Base-by-base conservation (phyloP, 306 rosid species). In the Alnus glutinosa region DNA sequence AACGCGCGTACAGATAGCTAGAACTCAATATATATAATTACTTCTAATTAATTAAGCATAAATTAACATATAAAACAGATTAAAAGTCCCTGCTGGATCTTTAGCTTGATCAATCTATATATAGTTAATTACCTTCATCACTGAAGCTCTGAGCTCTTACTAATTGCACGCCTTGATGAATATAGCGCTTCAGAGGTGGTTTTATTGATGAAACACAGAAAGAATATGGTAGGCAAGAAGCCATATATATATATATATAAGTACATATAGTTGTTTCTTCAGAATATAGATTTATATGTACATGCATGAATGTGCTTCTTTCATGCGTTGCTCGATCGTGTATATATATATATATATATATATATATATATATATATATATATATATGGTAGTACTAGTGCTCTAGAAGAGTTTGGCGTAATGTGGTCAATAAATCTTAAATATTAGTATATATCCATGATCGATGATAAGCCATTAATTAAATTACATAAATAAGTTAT, bases 71-170 rank as follows among this genome's bases (percentile, higher is more conserved):
- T 34, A 64, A 7, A 14, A 34, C 42, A 34, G 30, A 3, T 36
- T 12, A 23, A 23, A 23, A 23, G 28, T 23, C 28, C 28, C 28
- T 23, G 28, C 28, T 23, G 28, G 28, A 23, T 23, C 28, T 23
- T 23, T 23, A 23, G 28, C 28, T 23, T 23, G 28, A 23, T 23
- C 28, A 23, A 23, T 23, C 0, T 23, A 23, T 23, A 23, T 23
- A 23, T 23, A 23, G 28, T 23, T 23, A 23, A 68, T 77, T 70
- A 85, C 90, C 91, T 77, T 87, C 89, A 64, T 89, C 91, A 71
- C 81, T 84, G 70, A 76, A 82, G 80, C 79, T 78, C 13, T 84
- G 90, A 78, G 73, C 75, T 61, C 49, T 84, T 1, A 82, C 36
- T 74, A 23, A 23, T 23, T 55, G 79, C 18, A 76, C 13, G 13